Conservation (phyloP, 371 early-diverging fungal genomes). For the Mortierella sp. region DNA sequence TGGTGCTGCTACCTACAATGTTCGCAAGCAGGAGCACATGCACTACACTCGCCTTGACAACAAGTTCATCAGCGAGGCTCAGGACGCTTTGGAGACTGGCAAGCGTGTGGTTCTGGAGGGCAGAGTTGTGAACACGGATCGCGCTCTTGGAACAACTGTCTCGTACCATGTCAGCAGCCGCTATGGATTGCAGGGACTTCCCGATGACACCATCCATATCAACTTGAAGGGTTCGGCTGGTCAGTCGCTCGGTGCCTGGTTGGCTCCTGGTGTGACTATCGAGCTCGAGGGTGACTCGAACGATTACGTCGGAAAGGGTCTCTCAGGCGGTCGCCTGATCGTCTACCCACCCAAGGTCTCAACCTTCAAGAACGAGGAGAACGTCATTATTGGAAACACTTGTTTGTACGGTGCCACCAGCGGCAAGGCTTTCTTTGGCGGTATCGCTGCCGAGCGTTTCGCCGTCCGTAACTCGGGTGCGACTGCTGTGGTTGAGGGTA, state of each 20-base stretch:
- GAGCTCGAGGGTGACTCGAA: slow-evolving; percentile 97
- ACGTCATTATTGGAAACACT: slow-evolving; percentile 96
- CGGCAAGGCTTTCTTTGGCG: slow-evolving; percentile 92
- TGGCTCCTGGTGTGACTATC: slow-evolving; percentile 90
- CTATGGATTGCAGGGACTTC: slow-evolving; percentile 87
- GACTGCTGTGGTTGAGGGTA: slow-evolving; percentile 94
- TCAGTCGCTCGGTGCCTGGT: slow-evolving; percentile 95
- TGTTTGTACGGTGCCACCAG: slow-evolving; percentile 97
- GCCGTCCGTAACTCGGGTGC: slow-evolving; percentile 98
- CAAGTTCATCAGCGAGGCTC: slow-evolving; percentile 82
- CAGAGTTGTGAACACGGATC: slow-evolving; percentile 92
- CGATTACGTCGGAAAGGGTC: slow-evolving; percentile 98
- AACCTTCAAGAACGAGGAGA: slow-evolving; percentile 83
- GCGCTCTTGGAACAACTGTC: slow-evolving; percentile 91
- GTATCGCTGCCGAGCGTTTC: slow-evolving; percentile 97
- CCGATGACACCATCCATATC: slow-evolving; percentile 86
- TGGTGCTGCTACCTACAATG: slow-evolving; percentile 84
- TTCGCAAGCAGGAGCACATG: slow-evolving; percentile 87
- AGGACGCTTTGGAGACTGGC: slow-evolving; percentile 72
- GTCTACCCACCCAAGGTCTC: slow-evolving; percentile 88
- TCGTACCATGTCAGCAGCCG: slow-evolving; percentile 87
- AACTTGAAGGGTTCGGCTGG: slow-evolving; percentile 94
- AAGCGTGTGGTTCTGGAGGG: slow-evolving; percentile 70
- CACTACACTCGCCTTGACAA: slow-evolving; percentile 88
- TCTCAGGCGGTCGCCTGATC: slow-evolving; percentile 91